phyloP scores from a whole-genome alignment of 306 rosid genomes.

The Vigna mungo region DNA sequence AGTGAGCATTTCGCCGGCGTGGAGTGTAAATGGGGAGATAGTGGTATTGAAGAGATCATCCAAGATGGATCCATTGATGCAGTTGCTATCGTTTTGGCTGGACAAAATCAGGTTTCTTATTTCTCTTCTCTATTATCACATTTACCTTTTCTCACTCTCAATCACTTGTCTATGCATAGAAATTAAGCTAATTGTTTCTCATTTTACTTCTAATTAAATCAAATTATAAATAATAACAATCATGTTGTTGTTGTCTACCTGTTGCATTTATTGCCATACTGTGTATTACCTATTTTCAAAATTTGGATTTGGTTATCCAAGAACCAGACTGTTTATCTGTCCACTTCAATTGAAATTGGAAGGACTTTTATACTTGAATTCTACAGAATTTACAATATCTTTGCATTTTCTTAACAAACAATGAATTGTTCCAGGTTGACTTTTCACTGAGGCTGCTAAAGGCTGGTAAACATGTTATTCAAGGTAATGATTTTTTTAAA shows the following conservation, averaged over 20 bases:
- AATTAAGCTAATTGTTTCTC: neutral
- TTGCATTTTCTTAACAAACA: neutral
- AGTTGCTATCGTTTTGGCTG: conserved; percentile 92
- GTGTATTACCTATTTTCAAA: neutral
- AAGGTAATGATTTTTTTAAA: conserved; percentile 60
- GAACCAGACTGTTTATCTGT: neutral
- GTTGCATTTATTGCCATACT: no score
- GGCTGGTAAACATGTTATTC: conserved; percentile 96
- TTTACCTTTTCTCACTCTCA: neutral
- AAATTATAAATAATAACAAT: neutral
- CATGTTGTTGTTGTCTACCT: no score
- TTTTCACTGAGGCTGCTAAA: conserved; percentile 72
- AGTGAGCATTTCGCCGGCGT: conserved; percentile 58
- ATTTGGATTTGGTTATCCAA: neutral
- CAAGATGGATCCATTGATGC: conserved; percentile 71
- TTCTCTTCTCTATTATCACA: neutral
- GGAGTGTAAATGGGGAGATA: conserved; percentile 79
- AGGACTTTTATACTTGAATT: neutral
- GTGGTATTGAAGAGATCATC: conserved; percentile 71
- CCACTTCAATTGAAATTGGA: neutral
- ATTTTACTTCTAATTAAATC: neutral
- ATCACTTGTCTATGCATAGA: neutral
- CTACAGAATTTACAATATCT: conserved; percentile 6
- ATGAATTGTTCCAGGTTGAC: conserved; percentile 66
- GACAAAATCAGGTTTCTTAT: conserved; percentile 76